A percentile compares a stretch with the other conserved stretches of the same genome.
These are phyloP conservation scores for Epichloe glyceriae DNA, from an alignment of 2,329 filamentous ascomycete species.

Conservation along the genomic window DNA sequence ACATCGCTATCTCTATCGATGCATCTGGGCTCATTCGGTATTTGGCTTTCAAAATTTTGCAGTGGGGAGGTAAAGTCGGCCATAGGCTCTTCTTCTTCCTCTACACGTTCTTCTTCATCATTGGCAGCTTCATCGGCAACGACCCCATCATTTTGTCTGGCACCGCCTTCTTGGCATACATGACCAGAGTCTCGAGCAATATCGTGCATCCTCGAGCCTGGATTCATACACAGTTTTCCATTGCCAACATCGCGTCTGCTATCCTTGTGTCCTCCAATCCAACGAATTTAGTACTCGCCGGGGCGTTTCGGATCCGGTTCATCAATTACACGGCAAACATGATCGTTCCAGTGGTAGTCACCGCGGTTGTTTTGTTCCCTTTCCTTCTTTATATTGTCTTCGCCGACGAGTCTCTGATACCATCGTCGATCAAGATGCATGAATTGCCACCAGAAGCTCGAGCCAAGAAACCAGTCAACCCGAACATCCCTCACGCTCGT, in stretches of 20 bases:
- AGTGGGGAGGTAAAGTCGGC: constrained; percentile 54
- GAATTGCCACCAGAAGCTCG: constrained; percentile 46
- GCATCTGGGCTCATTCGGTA: constrained; percentile 61
- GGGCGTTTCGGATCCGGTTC: constrained; percentile 60
- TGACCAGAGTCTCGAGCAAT: constrained; percentile 63
- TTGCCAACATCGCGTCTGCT: constrained; percentile 62
- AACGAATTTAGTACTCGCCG: constrained; percentile 61
- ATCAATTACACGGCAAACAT: constrained; percentile 66
- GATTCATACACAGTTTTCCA: constrained; percentile 59
- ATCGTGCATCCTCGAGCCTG: constrained; percentile 59
- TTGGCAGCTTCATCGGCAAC: constrained; percentile 60
- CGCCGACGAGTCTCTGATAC: constrained; percentile 48
- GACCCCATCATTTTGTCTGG: constrained; percentile 65
- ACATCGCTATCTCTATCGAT: constrained; percentile 67
- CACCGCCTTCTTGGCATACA: constrained; percentile 63
- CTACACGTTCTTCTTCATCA: constrained; percentile 56
- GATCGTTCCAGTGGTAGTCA: constrained; percentile 59
- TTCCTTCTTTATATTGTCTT: constrained; percentile 61
- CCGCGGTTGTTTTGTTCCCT: constrained; percentile 54
- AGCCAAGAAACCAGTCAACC: constrained; percentile 49
- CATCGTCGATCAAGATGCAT: constrained; percentile 53
- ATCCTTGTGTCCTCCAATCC: constrained; percentile 69
- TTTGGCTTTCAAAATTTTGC: constrained; percentile 56
- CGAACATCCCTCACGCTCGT: constrained; percentile 55
- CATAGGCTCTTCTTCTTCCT: constrained; percentile 59